Base-by-base conservation (phyloP, 2,329 filamentous ascomycete genomes). In the Chaetomium sp. region DNA sequence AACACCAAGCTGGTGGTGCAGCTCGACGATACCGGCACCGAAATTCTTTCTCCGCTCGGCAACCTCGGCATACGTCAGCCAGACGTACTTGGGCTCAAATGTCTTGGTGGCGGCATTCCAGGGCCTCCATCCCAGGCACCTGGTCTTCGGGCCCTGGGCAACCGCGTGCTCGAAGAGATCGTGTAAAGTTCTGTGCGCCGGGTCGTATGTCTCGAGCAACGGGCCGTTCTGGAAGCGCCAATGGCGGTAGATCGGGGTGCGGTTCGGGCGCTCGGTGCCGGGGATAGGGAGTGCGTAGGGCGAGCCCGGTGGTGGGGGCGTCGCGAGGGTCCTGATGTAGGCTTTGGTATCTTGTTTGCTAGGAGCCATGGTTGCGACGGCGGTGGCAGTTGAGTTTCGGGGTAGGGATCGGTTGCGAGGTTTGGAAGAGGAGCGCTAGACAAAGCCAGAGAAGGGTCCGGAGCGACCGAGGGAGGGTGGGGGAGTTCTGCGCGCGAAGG, bases 61-160 rank as follows among this genome's bases (percentile, higher is more conserved):
- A n/a, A 94, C 85, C 66, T 95, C 87, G 72, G 82, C 83, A 73
- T 96, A 98, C 65, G 89, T 91, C 71, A 93, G 79, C 93, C 93
- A 98, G 65, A 88, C 83, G 75, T 90, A 99, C 69, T 86, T 86
- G 65, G 89, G 87, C 68, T 85, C 83, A 78, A 86, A 97, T 1
- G 85, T 84, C 79, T 93, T 89, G 57, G 87, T 91, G 45, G 78
- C 79, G 3, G 90, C 78, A 76, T 96, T 88, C 84, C 92, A 98
- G 4, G 90, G 85, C 68, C 95, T 87, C 75, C 86, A 86, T 63
- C 95, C 95, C 65, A 98, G 81, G 77, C 91, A 96, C 71, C 83
- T 87, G 72, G 84, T 85, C 72, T 87, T 90, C 55, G 90, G 86
- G 62, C 82, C 81, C 72, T 82, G 84, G 69, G 83, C 84, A 63